Conservation (phyloP, 306 rosid species). For the Leucaena leucocephala region DNA sequence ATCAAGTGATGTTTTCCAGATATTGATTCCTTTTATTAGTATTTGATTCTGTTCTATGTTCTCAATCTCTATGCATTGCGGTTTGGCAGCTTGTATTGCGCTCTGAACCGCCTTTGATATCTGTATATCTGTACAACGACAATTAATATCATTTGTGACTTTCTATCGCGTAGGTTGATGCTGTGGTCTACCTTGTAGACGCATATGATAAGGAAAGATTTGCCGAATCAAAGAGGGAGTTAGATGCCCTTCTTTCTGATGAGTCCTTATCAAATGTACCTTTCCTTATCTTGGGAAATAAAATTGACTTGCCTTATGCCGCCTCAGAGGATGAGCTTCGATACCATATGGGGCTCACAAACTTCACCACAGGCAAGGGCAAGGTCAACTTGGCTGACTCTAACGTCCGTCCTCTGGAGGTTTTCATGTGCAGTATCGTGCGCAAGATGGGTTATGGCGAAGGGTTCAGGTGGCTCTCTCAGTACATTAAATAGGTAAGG, state of each 20-base stretch:
- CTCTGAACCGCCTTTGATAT: background rate
- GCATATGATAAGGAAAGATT: constrained; percentile 77
- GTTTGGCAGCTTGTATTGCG: constrained; percentile 1
- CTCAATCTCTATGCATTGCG: background rate
- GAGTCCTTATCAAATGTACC: constrained; percentile 67
- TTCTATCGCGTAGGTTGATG: constrained; percentile 64
- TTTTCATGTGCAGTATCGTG: constrained; percentile 86
- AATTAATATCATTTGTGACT: background rate
- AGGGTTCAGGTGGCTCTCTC: constrained; percentile 83
- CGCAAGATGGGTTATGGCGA: constrained; percentile 94
- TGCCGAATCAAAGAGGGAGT: constrained; percentile 72
- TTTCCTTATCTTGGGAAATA: constrained; percentile 78
- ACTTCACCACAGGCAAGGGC: constrained; percentile 85
- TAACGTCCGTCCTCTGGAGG: constrained; percentile 74
- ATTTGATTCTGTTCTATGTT: background rate
- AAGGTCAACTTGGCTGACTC: constrained; percentile 61
- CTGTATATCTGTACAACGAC: background rate
- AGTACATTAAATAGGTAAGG: constrained; percentile 65
- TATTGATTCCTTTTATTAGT: background rate
- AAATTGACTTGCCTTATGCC: constrained; percentile 80
- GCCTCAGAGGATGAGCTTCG: constrained; percentile 82
- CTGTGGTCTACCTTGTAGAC: constrained; percentile 78
- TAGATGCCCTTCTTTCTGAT: constrained; percentile 78
- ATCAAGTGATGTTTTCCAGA: constrained; percentile 3
- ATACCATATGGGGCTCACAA: constrained; percentile 61